These are phyloP conservation scores for Hapsidospora chrysogenum DNA, from an alignment of 495 filamentous ascomycete species.

Conservation along the genomic window DNA sequence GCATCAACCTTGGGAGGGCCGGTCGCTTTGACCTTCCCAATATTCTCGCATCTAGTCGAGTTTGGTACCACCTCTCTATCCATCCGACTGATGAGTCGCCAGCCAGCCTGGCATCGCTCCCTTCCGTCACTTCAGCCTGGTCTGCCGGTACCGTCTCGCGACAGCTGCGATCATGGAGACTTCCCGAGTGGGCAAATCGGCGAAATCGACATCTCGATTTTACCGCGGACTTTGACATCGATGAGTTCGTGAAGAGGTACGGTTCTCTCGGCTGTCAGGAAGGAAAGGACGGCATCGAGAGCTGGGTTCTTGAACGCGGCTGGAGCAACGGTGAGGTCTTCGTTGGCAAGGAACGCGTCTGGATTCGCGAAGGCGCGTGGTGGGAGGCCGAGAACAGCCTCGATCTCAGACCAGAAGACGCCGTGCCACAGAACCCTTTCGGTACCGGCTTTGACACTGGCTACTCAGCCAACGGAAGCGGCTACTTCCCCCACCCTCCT, in stretches of 20 bases:
- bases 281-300: constrained; percentile 85
- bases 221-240: constrained; percentile 87
- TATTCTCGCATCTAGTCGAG: constrained; percentile 60
- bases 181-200: constrained; percentile 93
- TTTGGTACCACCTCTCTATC: constrained; percentile 88
- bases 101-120: constrained; percentile 43
- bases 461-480: constrained; percentile 46
- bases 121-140: constrained; percentile 56
- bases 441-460: constrained; percentile 37
- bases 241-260: constrained; percentile 80
- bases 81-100: constrained; percentile 83
- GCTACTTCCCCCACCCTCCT: constrained; percentile 50
- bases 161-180: constrained; percentile 79
- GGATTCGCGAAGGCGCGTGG: constrained; percentile 90
- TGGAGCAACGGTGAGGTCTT: constrained; percentile 98
- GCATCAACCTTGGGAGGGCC: constrained; percentile 51
- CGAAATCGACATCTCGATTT: constrained; percentile 88
- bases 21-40: constrained; percentile 60
- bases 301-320: constrained; percentile 85
- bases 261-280: constrained; percentile 70
- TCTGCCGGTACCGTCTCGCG: constrained; percentile 81
- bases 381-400: constrained; percentile 98
- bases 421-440: constrained; percentile 29
- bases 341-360: constrained; percentile 76
- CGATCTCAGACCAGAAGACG: constrained; percentile 56